Base-by-base conservation (phyloP, 345 rosid species). In the Citrus medica region DNA sequence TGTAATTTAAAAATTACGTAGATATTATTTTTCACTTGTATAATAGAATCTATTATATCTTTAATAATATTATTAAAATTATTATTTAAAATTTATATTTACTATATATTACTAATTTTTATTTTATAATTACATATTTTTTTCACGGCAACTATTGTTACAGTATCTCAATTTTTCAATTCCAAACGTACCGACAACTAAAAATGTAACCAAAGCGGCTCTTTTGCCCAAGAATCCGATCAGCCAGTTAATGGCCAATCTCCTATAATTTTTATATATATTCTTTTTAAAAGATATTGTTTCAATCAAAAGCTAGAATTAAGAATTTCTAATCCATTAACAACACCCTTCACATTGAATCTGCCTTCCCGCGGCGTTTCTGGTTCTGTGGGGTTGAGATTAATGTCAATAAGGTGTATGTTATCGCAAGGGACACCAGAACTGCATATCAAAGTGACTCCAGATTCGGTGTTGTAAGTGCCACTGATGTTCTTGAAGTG, bases 371-470 rank as follows among this genome's bases (percentile, higher is more conserved):
- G 63, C 2, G 63, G 42, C 32, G 25, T 37, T 17, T 69, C 66
- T 4, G 64, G 35, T 27, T 4, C 5, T 6, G 67, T 75, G 58
- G 46, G 0, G 33, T 71, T 78, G 78, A 91, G 81, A n/a, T 78
- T 35, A 8, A 88, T 40, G 79, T 78, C 78, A 17, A 33, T 9
- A 5, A 91, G 72, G 12, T 35, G 63, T 64, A 90, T 69, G 19
- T 88, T 80, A 68, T 86, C 83, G 67, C 95, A 91, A 4, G 92
- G 79, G 2, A 70, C 84, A 21, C 22, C 70, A 0, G 84, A 35
- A 79, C 95, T 91, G 84, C 95, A 91, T 35, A 78, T 46, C 71
- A 91, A 42, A 14, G 80, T 77, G 53, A 84, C 87, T 16, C 82
- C 89, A 27, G 51, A 75, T 12, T 82, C 37, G 67, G 84, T 81